Evolutionary conservation across 768 basidiomycete species (phyloP).

Genomic region (Strobilomyces echinocephalus): DNA sequence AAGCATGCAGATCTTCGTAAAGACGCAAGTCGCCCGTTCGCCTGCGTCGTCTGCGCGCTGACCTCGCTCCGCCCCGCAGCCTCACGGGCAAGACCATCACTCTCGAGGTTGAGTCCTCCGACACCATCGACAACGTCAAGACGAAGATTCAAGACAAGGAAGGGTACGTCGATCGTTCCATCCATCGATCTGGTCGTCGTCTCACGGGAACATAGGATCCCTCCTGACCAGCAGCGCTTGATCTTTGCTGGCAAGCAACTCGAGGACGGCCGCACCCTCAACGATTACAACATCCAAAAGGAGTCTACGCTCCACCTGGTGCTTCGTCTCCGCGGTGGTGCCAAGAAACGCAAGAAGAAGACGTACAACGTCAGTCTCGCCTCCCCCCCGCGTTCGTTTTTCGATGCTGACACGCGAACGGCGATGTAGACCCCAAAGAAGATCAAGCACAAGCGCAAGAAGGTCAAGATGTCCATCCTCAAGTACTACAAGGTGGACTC

Average conservation of each 20-base stretch:
- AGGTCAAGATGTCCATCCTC: conserved; percentile 99
- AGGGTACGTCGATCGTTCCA: conserved; percentile 47
- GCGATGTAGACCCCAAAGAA: conserved; percentile 84
- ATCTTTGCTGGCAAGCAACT: conserved; percentile 99
- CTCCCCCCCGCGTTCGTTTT: not conserved
- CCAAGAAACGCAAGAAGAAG: conserved; percentile 99
- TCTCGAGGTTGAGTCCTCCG: conserved; percentile 95
- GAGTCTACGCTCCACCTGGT: conserved; percentile 98
- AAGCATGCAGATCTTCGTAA: conserved; percentile 97
- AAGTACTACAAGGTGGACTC: conserved; percentile 99
- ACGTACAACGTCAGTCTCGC: conserved; percentile 81
- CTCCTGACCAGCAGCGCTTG: conserved; percentile 93
- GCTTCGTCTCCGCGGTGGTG: conserved; percentile 97
- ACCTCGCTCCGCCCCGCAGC: conserved; percentile 41
- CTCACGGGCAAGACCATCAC: conserved; percentile 99
- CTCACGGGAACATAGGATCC: conserved; percentile 50
- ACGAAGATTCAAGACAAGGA: conserved; percentile 98
- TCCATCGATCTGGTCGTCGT: not conserved
- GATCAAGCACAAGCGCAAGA: conserved; percentile 99
- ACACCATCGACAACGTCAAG: conserved; percentile 98
- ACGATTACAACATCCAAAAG: conserved; percentile 98
- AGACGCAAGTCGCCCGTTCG: conserved; percentile 56
- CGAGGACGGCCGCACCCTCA: conserved; percentile 95
- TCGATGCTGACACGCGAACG: conserved; percentile 2
- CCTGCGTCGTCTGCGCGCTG: conserved; percentile 2